Evolutionary conservation across 768 basidiomycete genomes (phyloP).

Genomic region (Hirschioporus abietinus): DNA sequence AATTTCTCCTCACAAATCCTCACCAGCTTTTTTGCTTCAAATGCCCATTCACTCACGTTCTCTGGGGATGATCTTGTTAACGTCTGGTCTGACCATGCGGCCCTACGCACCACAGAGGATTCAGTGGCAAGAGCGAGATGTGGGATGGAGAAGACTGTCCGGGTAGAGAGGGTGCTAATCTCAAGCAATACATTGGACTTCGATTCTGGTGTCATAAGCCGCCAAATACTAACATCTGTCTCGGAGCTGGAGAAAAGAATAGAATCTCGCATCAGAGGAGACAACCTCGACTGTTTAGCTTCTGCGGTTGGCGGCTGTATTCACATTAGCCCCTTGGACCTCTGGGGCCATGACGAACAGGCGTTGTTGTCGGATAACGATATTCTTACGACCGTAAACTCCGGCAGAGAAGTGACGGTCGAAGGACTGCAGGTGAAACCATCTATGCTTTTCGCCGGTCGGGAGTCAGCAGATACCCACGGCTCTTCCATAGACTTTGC

Average conservation of each 20-base stretch:
- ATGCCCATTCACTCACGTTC: conserved; percentile 45
- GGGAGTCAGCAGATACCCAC: conserved; percentile 50
- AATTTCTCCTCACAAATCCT: conserved; percentile 54
- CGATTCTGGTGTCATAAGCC: conserved; percentile 52
- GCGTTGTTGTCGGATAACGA: conserved; percentile 47
- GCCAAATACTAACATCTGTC: conserved; percentile 56
- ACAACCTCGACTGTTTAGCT: background rate
- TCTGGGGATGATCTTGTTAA: conserved; percentile 62
- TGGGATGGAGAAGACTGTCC: conserved; percentile 59
- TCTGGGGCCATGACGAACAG: conserved; percentile 64
- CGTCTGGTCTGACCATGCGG: conserved; percentile 63
- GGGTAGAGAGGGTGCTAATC: conserved; percentile 73
- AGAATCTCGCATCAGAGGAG: background rate
- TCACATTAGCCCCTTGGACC: conserved; percentile 66
- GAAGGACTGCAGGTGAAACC: conserved; percentile 62
- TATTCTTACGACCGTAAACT: conserved; percentile 54
- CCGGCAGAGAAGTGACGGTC: conserved; percentile 48
- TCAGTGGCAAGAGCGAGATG: conserved; percentile 69
- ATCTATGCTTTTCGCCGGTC: conserved; percentile 72
- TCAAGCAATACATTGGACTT: conserved; percentile 42
- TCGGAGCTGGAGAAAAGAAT: conserved; percentile 50
- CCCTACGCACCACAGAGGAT: conserved; percentile 63
- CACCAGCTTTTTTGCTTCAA: conserved; percentile 52
- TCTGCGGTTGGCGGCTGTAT: conserved; percentile 45
- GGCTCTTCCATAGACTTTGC: conserved; percentile 54